These are phyloP conservation scores for Trametes cubensis DNA, from an alignment of 768 basidiomycete species.

Conservation along the genomic window DNA sequence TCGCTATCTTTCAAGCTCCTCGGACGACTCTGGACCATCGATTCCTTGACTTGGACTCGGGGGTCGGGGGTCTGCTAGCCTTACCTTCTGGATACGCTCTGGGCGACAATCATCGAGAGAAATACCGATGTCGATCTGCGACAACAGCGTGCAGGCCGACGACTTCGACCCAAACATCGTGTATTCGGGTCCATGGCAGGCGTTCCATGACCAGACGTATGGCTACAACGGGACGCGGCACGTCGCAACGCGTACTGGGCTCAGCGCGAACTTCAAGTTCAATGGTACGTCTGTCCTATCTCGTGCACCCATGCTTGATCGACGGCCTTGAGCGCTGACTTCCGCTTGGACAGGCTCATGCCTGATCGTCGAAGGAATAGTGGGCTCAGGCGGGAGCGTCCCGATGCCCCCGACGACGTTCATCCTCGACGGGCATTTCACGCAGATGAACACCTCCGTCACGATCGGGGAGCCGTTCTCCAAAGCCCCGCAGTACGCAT, in stretches of 20 bases:
- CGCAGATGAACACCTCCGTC: constrained; percentile 4
- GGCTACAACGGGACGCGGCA: constrained; percentile 12
- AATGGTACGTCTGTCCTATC: background rate
- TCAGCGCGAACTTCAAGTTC: constrained; percentile 16
- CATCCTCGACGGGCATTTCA: constrained; percentile 15
- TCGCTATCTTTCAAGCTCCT: no score
- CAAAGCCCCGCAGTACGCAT: background rate
- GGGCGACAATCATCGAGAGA: background rate
- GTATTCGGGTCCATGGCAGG: constrained; percentile 4
- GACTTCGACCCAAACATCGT: background rate
- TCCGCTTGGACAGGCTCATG: background rate
- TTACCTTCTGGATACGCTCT: no score
- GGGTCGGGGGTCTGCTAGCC: no score
- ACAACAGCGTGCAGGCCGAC: constrained; percentile 4
- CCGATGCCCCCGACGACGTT: constrained; percentile 13
- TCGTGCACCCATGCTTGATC: no score
- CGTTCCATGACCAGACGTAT: constrained; percentile 5
- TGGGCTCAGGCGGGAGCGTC: background rate
- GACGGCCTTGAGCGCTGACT: background rate
- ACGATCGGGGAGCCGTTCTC: background rate
- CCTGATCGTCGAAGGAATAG: background rate
- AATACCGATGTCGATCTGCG: constrained; percentile 1
- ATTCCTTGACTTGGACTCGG: no score
- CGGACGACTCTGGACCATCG: no score
- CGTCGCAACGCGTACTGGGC: constrained; percentile 6